Evolutionary conservation across 805 yeast genomes (phyloP).

Genomic region (Wickerhamomyces bovis): DNA sequence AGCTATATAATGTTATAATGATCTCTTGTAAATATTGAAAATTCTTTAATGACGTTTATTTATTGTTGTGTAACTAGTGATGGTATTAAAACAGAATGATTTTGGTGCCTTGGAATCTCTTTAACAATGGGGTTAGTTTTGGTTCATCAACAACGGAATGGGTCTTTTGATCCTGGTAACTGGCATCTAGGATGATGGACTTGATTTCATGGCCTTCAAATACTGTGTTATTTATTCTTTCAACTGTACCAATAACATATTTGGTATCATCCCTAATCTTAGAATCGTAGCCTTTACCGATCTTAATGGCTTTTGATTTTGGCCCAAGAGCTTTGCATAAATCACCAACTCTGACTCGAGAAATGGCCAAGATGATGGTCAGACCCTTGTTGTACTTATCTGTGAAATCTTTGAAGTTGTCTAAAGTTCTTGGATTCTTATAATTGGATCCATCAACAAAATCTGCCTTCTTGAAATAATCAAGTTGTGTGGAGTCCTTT

Average conservation of each 20-base stretch:
- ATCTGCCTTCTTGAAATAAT: slow-evolving; percentile 52
- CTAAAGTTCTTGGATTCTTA: slow-evolving; percentile 45
- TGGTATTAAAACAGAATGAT: slow-evolving; percentile 18
- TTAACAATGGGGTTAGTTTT: slow-evolving; percentile 17
- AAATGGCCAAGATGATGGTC: slow-evolving; percentile 54
- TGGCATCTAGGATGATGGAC: slow-evolving; percentile 22
- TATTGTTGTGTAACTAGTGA: neutral
- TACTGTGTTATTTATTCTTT: slow-evolving; percentile 16
- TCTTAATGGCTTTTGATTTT: slow-evolving; percentile 20
- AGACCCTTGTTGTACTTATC: slow-evolving; percentile 40
- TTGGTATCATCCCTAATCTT: slow-evolving; percentile 22
- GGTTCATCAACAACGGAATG: slow-evolving; percentile 23
- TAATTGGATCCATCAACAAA: slow-evolving; percentile 60
- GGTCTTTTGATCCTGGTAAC: slow-evolving; percentile 23
- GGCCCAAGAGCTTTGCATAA: slow-evolving; percentile 53
- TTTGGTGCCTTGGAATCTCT: slow-evolving; percentile 21
- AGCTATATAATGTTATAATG: neutral
- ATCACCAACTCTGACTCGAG: slow-evolving; percentile 86
- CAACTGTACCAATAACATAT: slow-evolving; percentile 23
- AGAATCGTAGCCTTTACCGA: slow-evolving; percentile 24
- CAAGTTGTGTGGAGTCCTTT: slow-evolving; percentile 68
- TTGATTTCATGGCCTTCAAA: slow-evolving; percentile 17
- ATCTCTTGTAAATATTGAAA: neutral
- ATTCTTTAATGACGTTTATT: neutral
- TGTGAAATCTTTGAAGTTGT: slow-evolving; percentile 50